Base-by-base conservation (phyloP, 1,284 basidiomycete genomes). In the Fomitiporia mediterranea region DNA sequence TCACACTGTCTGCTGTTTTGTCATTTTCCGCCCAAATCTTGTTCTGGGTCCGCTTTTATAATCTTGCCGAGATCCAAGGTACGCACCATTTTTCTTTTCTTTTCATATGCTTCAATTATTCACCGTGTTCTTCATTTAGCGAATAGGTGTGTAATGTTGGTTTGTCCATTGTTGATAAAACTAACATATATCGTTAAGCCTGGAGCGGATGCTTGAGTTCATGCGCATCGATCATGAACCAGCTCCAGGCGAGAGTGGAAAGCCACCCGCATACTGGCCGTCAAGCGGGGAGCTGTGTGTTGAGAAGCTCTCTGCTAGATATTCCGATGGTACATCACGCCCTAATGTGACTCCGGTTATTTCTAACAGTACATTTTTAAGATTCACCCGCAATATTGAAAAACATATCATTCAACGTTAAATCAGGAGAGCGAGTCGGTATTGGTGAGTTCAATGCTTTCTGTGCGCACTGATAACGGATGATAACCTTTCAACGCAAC, bases 131-230 rank as follows among this genome's bases (percentile, higher is more conserved):
- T 28, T 13, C 38, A 21, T 40, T 28, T 17, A 58, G 57, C 57
- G 15, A 58, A 58, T 25, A 58, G 57, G 57, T 58, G 37, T 38
- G 37, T 32, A 32, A 17, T 54, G 8, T 17, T 27, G 11, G 25
- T n/a, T 21, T 30, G 21, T 27, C 23, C 6, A 21, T 46, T 7
- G 15, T 56, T 7, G 15, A 1, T 28, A 7, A 32, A 7, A 6
- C n/a, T 23, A 2, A n/a, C 19, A 51, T 49, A 30, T 44, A 37
- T 37, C n/a, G 17, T 42, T 8, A 42, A 66, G 65, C 46, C 67
- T 77, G 38, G 76, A 78, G 57, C 65, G 75, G 37, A 71, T 77
- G 46, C 69, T 74, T 54, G 70, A 74, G 42, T 77, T 74, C 64
- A 60, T 75, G 25, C 62, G 69, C 21, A 75, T 77, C 58, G 72